These are phyloP conservation scores for Panaeolus papilionaceus DNA, from an alignment of 768 basidiomycete genomes.

Conservation along the genomic window DNA sequence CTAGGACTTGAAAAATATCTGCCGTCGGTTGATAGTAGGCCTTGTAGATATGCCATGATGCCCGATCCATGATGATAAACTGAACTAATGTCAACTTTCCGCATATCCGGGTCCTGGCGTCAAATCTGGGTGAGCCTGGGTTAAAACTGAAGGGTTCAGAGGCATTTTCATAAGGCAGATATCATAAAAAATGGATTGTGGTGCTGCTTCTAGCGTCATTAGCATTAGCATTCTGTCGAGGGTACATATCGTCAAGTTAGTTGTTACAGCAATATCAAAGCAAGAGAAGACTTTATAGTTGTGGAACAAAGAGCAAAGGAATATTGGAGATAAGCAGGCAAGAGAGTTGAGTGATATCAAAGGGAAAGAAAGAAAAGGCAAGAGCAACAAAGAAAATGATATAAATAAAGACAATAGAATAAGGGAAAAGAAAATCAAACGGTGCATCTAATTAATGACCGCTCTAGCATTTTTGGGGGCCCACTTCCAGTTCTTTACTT, in stretches of 20 bases:
- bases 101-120: no score
- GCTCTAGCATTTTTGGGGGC: conserved; percentile 26
- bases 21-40: no score
- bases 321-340: not conserved
- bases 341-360: not conserved
- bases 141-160: no score
- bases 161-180: no score
- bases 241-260: not conserved
- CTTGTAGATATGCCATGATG: no score
- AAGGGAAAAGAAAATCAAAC: conserved; percentile 7
- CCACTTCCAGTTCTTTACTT: conserved; percentile 50
- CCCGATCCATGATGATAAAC: no score
- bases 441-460: conserved; percentile 3
- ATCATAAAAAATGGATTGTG: no score
- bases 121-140: no score
- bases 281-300: not conserved
- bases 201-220: not conserved
- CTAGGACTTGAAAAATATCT: no score
- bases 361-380: not conserved
- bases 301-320: not conserved
- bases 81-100: no score
- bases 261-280: conserved; percentile 13
- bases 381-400: not conserved
- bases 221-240: not conserved
- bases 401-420: not conserved